Evolutionary conservation across 176 grass and related monocot genomes (phyloP).

Genomic region (Ensete ventricosum): DNA sequence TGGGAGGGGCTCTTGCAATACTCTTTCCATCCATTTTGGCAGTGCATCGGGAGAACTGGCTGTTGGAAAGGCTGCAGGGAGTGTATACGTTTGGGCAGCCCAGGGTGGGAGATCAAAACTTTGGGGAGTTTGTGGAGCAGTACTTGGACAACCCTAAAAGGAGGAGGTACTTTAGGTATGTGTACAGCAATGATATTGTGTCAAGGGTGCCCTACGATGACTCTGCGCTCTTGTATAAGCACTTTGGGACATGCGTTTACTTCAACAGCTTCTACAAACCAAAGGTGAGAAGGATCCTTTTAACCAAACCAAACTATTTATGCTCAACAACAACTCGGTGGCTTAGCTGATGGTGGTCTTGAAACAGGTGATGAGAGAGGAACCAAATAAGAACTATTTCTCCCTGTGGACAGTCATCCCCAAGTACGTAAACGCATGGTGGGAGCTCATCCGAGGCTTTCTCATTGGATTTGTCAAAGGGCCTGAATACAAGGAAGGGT

Average conservation of each 20-base stretch:
- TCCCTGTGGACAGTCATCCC: slow-evolving; percentile 29
- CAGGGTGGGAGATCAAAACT: slow-evolving; percentile 38
- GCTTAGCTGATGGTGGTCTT: neutral
- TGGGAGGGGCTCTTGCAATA: slow-evolving; percentile 68
- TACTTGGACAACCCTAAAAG: slow-evolving; percentile 24
- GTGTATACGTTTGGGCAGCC: slow-evolving; percentile 89
- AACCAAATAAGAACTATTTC: slow-evolving; percentile 92
- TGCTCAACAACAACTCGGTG: neutral
- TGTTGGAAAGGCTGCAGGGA: slow-evolving; percentile 37
- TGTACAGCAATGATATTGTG: slow-evolving; percentile 75
- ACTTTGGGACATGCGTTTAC: slow-evolving; percentile 61
- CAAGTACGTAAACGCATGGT: slow-evolving; percentile 50
- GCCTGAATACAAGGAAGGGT: slow-evolving; percentile 44
- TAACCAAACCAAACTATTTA: neutral
- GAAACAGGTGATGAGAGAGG: slow-evolving; percentile 20
- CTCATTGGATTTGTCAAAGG: slow-evolving; percentile 33
- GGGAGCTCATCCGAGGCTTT: slow-evolving; percentile 49
- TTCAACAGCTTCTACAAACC: slow-evolving; percentile 66
- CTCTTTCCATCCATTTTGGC: slow-evolving; percentile 57
- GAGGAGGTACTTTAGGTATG: slow-evolving; percentile 51
- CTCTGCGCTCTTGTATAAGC: slow-evolving; percentile 50
- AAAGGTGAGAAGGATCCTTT: slow-evolving; percentile 11
- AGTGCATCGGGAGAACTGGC: slow-evolving; percentile 27
- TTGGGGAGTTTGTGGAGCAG: slow-evolving; percentile 35
- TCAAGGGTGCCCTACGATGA: slow-evolving; percentile 65